These are phyloP conservation scores for Fusarium xyrophilum DNA, from an alignment of 2,329 filamentous ascomycete genomes.

Conservation along the genomic window DNA sequence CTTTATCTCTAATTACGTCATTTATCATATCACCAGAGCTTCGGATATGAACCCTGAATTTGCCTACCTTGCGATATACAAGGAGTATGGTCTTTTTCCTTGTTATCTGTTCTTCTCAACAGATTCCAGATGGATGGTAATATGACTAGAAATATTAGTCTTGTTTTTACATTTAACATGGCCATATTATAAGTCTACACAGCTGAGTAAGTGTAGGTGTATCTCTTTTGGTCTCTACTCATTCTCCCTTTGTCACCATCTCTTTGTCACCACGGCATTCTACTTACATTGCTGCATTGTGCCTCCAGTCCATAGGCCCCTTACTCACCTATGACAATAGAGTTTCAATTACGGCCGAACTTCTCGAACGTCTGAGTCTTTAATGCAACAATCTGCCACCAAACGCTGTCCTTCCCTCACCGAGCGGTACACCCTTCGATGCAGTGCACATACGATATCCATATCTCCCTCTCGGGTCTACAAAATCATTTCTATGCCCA, in stretches of 20 bases:
- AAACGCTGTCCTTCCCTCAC: not conserved
- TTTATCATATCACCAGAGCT: not conserved
- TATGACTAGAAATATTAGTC: not conserved
- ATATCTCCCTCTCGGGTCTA: not conserved
- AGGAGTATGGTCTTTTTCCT: not conserved
- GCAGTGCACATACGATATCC: not conserved
- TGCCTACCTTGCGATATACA: not conserved
- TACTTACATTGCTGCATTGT: not conserved
- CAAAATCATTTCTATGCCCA: not conserved
- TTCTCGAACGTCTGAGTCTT: not conserved
- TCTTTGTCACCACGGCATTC: not conserved
- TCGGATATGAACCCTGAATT: not conserved
- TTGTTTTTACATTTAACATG: not conserved
- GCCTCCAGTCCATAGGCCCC: not conserved
- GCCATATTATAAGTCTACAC: not conserved
- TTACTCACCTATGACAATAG: not conserved
- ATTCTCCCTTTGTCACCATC: not conserved
- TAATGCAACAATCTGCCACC: not conserved
- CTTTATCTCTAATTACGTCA: slow-evolving; percentile 16
- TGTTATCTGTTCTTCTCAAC: not conserved
- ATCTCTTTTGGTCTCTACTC: not conserved
- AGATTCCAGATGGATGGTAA: not conserved
- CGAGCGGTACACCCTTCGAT: not conserved
- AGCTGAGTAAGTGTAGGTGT: not conserved
- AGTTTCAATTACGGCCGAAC: not conserved